Conservation (phyloP, 306 rosid genomes). For the Medicago arabica region DNA sequence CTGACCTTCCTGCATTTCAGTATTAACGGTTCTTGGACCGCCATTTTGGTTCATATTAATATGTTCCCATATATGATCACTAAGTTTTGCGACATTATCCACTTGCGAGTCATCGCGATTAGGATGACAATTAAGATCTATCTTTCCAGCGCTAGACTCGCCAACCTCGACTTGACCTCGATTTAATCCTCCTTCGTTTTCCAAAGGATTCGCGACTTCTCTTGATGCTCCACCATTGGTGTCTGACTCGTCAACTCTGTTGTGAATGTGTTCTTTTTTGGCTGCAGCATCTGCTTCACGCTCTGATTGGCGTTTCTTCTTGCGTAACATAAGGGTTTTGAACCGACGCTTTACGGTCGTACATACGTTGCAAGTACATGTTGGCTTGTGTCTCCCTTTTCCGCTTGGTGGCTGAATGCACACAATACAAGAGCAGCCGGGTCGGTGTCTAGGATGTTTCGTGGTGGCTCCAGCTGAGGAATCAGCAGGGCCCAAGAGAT, state of each 20-base stretch:
- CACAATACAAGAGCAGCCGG: constrained; percentile 93
- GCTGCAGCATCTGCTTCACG: constrained; percentile 57
- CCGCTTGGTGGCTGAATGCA: constrained; percentile 99
- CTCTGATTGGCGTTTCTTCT: constrained; percentile 83
- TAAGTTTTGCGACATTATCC: constrained; percentile 53
- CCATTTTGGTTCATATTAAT: constrained; percentile 46
- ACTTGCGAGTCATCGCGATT: constrained; percentile 62
- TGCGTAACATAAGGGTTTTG: constrained; percentile 87
- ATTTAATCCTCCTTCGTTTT: constrained; percentile 48
- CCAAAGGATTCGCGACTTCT: constrained; percentile 46
- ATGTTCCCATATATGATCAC: constrained; percentile 36
- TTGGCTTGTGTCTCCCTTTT: constrained; percentile 85
- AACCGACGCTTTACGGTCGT: constrained; percentile 91
- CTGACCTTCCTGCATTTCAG: constrained; percentile 47
- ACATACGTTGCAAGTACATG: constrained; percentile 95
- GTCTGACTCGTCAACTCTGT: constrained; percentile 47
- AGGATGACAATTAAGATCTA: constrained; percentile 83
- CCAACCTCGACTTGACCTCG: constrained; percentile 50
- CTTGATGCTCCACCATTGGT: constrained; percentile 51
- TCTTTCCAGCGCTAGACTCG: constrained; percentile 64
- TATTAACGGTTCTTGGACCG: constrained; percentile 41
- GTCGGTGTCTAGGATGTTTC: constrained; percentile 90
- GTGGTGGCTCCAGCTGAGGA: constrained; percentile 79
- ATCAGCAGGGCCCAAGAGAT: constrained; percentile 56
- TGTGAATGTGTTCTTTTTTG: constrained; percentile 44